Evolutionary conservation across 352 stramenopile genomes (phyloP).

Genomic region (Globisporangium apiculatum): DNA sequence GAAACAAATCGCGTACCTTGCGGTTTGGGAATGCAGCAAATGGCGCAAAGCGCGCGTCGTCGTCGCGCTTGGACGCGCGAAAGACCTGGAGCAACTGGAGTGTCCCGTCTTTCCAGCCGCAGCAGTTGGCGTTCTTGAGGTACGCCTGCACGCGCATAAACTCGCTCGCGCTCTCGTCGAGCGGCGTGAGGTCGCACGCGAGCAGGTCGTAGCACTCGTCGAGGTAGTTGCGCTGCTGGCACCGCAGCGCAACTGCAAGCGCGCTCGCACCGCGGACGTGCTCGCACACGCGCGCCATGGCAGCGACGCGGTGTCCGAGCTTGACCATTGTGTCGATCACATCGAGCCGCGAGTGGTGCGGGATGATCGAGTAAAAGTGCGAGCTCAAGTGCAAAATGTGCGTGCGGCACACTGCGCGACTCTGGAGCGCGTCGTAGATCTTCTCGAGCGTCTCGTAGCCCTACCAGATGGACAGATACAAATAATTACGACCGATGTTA

Average conservation of each 20-base stretch:
- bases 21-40: conserved; percentile 45
- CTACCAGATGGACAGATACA: not conserved
- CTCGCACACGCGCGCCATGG: conserved; percentile 45
- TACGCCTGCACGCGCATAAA: conserved; percentile 59
- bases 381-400: conserved; percentile 42
- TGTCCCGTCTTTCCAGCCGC: conserved; percentile 41
- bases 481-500: too few species aligned
- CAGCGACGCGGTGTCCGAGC: conserved; percentile 46
- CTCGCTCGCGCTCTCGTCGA: conserved; percentile 35
- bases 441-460: conserved; percentile 57
- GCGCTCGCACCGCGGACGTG: conserved; percentile 33
- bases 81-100: conserved; percentile 55
- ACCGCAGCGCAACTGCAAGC: conserved; percentile 27
- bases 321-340: conserved; percentile 68
- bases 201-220: conserved; percentile 53
- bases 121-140: conserved; percentile 67
- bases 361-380: conserved; percentile 64
- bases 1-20: conserved; percentile 21
- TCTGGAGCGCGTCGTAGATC: conserved; percentile 49
- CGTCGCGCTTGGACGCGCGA: conserved; percentile 42
- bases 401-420: conserved; percentile 26
- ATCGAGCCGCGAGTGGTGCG: conserved; percentile 38
- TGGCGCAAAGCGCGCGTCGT: conserved; percentile 42
- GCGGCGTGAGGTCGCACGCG: conserved; percentile 38
- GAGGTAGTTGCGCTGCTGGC: conserved; percentile 45